Evolutionary conservation across 2,329 filamentous ascomycete species (phyloP), one percentile per base, ranked within the genome.

Genomic region (Ophiostoma sp.): DNA sequence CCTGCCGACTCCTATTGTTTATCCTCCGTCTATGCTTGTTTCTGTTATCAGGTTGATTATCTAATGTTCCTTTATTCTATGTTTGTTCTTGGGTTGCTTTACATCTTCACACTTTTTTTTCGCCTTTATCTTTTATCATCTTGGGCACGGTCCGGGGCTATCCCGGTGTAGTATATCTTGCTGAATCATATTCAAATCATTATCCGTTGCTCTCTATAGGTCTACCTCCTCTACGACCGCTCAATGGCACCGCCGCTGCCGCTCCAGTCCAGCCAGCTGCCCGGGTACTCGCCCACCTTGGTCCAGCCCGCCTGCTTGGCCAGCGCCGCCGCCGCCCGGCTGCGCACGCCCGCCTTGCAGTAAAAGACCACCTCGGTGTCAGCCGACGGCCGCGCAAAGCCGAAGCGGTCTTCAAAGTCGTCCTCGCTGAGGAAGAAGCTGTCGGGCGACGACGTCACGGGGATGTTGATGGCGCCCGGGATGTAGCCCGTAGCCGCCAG

Each of bases 281-380:
- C 91, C 1, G 84, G 82, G 76, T 92, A 94, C 80, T 93, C 90
- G 27, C 87, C 87, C 0, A 91, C 87, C 8, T 84, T 86, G 67
- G 81, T 79, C 84, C 91, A 98, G 11, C 94, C 94, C 1, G 89
- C 90, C 77, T 91, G 85, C 75, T 83, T 83, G 39, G 95, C 95
- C 78, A 97, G 79, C 73, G 86, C 84, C 7, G 93, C 93, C 7
- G 94, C 94, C 0, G 91, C 87, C 65, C 84, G 83, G 75, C 92
- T 93, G 77, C 95, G 84, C 73, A 98, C 92, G 1, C 95, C 95
- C 0, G 94, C 89, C 81, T 93, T 96, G 81, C 95, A 99, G 79
- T 97, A 98, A 76, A 98, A 95, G 4, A 98, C 84, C 17, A 97
- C 78, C 73, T 86, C 83, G 41, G 79, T 78, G 64, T 86, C 83